Evolutionary conservation across 805 yeast genomes (phyloP).

Genomic region (Lachancea dasiensis): DNA sequence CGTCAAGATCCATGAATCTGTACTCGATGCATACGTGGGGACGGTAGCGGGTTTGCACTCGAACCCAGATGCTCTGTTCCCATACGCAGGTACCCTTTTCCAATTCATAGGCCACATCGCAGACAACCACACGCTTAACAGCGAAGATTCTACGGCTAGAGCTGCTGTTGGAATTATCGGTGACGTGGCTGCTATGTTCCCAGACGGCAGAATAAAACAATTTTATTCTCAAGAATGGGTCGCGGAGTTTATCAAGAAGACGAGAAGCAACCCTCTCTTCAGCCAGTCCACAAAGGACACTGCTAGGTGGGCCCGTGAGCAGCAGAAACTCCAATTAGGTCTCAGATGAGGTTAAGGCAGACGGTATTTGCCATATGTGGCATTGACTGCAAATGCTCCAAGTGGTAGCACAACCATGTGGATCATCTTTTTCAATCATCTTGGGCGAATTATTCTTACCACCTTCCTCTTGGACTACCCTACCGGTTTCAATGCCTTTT

Average conservation of each 20-base stretch:
- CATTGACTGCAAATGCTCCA: no score
- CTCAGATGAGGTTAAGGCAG: slow-evolving; percentile 17
- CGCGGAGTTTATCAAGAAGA: slow-evolving; percentile 63
- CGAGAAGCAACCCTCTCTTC: slow-evolving; percentile 58
- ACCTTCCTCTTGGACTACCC: no score
- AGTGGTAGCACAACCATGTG: no score
- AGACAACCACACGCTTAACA: slow-evolving; percentile 51
- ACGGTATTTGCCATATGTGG: no score
- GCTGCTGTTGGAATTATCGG: slow-evolving; percentile 89
- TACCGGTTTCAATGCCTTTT: slow-evolving; percentile 9
- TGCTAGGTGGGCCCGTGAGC: slow-evolving; percentile 98
- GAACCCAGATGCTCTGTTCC: slow-evolving; percentile 56
- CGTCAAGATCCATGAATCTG: slow-evolving; percentile 69
- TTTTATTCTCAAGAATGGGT: slow-evolving; percentile 74
- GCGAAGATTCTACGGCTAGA: slow-evolving; percentile 67
- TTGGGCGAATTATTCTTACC: no score
- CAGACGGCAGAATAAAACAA: slow-evolving; percentile 65
- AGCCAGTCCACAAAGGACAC: slow-evolving; percentile 71
- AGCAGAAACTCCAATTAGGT: slow-evolving; percentile 30
- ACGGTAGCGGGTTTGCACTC: slow-evolving; percentile 84
- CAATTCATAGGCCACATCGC: slow-evolving; percentile 57
- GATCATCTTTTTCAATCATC: no score
- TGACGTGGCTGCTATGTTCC: slow-evolving; percentile 83
- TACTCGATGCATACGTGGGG: slow-evolving; percentile 94
- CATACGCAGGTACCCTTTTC: slow-evolving; percentile 65